Percentiles rank a stretch among this genome's conserved stretches.
Evolutionary conservation across 257 asterid genomes (phyloP).

Genomic region (Jacaranda copaia): DNA sequence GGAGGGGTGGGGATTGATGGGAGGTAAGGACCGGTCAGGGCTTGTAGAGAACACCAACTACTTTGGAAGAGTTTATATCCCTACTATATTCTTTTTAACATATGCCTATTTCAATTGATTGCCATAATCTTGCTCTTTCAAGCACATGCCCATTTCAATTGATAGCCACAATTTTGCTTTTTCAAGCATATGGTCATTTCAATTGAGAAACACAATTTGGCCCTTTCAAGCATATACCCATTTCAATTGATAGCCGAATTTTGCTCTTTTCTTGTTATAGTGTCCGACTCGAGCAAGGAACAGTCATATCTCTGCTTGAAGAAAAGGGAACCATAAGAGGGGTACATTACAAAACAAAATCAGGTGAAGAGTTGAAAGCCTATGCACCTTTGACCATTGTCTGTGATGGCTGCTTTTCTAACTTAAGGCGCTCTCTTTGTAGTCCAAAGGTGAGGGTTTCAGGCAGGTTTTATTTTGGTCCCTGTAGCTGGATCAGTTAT

Average conservation of each 20-base stretch:
- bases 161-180: no score
- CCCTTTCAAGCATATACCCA: background rate
- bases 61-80: no score
- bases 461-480: background rate
- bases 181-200: no score
- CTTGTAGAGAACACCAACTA: background rate
- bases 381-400: slow-evolving; percentile 72
- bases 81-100: background rate
- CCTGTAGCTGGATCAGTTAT: background rate
- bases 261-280: slow-evolving; percentile 42
- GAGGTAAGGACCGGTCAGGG: background rate
- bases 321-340: slow-evolving; percentile 64
- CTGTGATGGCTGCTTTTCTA: slow-evolving; percentile 82
- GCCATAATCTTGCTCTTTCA: no score
- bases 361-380: slow-evolving; percentile 61
- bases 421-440: slow-evolving; percentile 68
- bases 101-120: background rate
- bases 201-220: no score
- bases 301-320: slow-evolving; percentile 69
- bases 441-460: slow-evolving; percentile 62
- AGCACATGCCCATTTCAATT: background rate
- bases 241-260: background rate
- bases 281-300: slow-evolving; percentile 74
- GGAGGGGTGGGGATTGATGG: background rate
- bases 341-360: slow-evolving; percentile 61